Conservation (phyloP, 208 protist species). For the Trypanosoma platydactyli region DNA sequence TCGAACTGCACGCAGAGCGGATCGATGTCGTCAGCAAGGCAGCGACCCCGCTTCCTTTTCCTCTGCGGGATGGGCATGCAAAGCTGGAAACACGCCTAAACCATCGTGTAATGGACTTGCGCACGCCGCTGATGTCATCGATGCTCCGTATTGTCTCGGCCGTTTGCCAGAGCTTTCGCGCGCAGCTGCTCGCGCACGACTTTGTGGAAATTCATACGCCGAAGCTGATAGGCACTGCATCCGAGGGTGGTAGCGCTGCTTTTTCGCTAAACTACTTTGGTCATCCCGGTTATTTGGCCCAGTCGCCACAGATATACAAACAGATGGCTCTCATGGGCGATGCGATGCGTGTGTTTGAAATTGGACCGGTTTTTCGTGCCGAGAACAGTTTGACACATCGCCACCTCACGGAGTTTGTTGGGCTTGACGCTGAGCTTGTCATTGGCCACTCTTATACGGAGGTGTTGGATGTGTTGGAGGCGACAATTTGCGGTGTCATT, state of each 20-base stretch:
- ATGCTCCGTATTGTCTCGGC: constrained; percentile 91
- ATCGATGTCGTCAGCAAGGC: constrained; percentile 50
- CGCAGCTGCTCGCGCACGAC: constrained; percentile 66
- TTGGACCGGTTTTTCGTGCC: constrained; percentile 97
- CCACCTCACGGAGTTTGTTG: constrained; percentile 99
- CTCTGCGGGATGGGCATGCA: constrained; percentile 74
- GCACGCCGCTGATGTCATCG: constrained; percentile 92
- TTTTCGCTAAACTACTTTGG: constrained; percentile 85
- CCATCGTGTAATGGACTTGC: constrained; percentile 96
- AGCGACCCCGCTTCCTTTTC: constrained; percentile 78
- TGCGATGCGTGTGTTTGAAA: constrained; percentile 93
- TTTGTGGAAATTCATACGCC: constrained; percentile 99
- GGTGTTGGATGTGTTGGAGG: constrained; percentile 94
- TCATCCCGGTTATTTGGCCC: constrained; percentile 93
- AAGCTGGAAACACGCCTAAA: constrained; percentile 95
- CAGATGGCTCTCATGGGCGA: constrained; percentile 98
- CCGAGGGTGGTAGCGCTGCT: constrained; percentile 92
- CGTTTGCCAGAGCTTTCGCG: constrained; percentile 87
- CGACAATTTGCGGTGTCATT: constrained; percentile 94
- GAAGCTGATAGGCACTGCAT: constrained; percentile 96
- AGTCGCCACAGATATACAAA: constrained; percentile 99
- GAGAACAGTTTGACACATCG: constrained; percentile 98
- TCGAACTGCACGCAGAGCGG: constrained; percentile 59
- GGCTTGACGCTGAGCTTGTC: constrained; percentile 99
- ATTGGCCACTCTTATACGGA: constrained; percentile 97